A percentile compares a stretch with the other conserved stretches of the same genome.
phyloP scores from a whole-genome alignment of 352 stramenopile species.

The Pythium utonaiense region DNA sequence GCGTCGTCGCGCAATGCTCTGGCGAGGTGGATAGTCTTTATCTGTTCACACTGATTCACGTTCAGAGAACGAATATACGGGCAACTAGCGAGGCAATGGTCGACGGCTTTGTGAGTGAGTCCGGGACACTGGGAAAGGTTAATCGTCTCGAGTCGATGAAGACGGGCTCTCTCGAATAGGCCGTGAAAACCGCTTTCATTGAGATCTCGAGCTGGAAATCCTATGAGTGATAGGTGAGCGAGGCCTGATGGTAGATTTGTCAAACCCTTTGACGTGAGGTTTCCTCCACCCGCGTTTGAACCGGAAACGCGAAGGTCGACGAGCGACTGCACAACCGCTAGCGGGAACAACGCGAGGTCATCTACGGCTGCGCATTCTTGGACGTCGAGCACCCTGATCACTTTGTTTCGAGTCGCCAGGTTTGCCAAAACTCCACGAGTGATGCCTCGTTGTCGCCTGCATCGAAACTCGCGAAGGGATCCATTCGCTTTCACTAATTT shows the following conservation, averaged over 20 bases:
- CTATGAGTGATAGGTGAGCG: constrained; percentile 32
- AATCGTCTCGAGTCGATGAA: constrained; percentile 40
- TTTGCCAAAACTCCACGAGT: constrained; percentile 41
- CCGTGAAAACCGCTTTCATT: constrained; percentile 29
- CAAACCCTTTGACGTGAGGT: constrained; percentile 35
- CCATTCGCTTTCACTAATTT: constrained; percentile 38
- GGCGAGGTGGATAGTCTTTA: constrained; percentile 28
- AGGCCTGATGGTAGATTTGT: constrained; percentile 41
- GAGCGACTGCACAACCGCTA: constrained; percentile 58
- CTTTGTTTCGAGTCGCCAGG: constrained; percentile 53
- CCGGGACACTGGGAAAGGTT: constrained; percentile 35
- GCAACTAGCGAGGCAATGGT: constrained; percentile 34
- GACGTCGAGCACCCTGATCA: constrained; percentile 52
- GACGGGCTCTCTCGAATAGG: constrained; percentile 20
- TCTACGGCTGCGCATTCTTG: constrained; percentile 45
- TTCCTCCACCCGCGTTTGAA: constrained; percentile 13
- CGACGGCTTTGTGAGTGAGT: constrained; percentile 26
- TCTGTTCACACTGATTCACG: constrained; percentile 31
- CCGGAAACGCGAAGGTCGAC: constrained; percentile 42
- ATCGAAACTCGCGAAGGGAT: constrained; percentile 27
- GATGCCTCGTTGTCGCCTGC: constrained; percentile 37
- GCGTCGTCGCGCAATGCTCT: constrained; percentile 25
- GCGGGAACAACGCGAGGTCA: constrained; percentile 57
- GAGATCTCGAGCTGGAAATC: constrained; percentile 27
- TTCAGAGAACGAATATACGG: constrained; percentile 49